Percentiles rank a stretch among this genome's conserved stretches.
Conservation (phyloP, 2,329 filamentous ascomycete genomes). For the Colletotrichum eleusines region DNA sequence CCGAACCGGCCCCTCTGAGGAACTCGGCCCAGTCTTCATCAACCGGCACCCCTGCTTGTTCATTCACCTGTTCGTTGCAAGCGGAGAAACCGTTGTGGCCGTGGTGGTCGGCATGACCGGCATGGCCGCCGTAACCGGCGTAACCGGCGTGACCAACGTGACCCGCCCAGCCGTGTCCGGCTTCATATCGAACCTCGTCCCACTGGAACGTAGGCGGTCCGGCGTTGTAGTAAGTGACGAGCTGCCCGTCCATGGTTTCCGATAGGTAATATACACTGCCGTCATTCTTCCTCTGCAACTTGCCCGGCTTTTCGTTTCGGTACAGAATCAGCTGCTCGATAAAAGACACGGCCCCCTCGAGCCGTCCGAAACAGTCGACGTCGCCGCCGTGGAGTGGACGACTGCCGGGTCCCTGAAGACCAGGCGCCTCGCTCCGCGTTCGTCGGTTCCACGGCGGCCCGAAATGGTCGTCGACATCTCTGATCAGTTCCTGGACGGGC, state of each 20-base stretch:
- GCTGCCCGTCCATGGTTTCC: not conserved
- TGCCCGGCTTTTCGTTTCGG: not conserved
- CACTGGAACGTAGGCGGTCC: not conserved
- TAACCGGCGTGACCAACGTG: not conserved
- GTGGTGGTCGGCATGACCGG: not conserved
- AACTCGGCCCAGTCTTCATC: not conserved
- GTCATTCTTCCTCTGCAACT: rapidly evolving
- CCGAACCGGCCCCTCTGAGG: not conserved
- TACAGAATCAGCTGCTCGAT: not conserved
- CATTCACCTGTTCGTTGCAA: not conserved
- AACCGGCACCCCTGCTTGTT: not conserved
- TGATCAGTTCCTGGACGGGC: not conserved
- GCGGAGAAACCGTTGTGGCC: too few relatives aligned
- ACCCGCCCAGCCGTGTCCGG: not conserved
- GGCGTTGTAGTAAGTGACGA: not conserved
- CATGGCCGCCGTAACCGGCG: not conserved
- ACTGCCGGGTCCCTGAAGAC: not conserved
- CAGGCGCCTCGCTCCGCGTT: not conserved
- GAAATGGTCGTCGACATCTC: not conserved
- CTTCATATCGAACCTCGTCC: not conserved
- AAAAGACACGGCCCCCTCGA: not conserved
- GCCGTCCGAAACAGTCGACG: not conserved
- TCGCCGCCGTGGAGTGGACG: not conserved
- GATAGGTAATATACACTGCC: not conserved
- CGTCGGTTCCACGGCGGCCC: not conserved